A percentile compares a stretch with the other conserved stretches of the same genome.
Conservation (phyloP, 225 moss, liverwort and hornwort species). For the Bryoerythrophyllum caledonicum region DNA sequence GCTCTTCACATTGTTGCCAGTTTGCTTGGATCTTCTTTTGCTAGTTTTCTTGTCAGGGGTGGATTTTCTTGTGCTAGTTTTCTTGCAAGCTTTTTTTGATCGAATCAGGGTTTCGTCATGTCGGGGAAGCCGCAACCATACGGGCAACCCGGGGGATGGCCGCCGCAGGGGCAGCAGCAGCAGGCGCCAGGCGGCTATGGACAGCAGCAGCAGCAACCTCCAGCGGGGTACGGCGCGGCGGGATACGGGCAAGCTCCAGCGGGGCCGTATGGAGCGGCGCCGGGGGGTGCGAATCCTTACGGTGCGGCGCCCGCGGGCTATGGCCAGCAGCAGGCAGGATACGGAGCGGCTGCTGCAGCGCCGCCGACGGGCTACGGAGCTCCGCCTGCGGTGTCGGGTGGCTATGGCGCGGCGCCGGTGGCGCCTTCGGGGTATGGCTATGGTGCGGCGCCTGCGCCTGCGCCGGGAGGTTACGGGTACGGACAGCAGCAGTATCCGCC, state of each 20-base stretch:
- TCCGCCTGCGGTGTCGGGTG: not conserved
- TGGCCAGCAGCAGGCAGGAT: slow-evolving; percentile 15
- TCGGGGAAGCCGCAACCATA: slow-evolving; percentile 29
- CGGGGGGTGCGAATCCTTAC: slow-evolving; percentile 36
- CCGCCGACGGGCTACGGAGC: not conserved
- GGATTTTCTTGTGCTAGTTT: too few species aligned
- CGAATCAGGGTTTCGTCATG: slow-evolving; percentile 1
- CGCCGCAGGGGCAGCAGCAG: slow-evolving; percentile 11
- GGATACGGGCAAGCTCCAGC: slow-evolving; percentile 25
- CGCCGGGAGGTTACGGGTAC: slow-evolving; percentile 30
- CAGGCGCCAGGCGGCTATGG: slow-evolving; percentile 28
- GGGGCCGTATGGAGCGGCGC: slow-evolving; percentile 26
- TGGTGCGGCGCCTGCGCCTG: slow-evolving; percentile 12
- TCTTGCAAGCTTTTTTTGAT: not conserved
- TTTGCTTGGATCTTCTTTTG: too few species aligned
- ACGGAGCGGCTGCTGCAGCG: slow-evolving; percentile 16
- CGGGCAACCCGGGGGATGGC: slow-evolving; percentile 29
- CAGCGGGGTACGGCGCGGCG: slow-evolving; percentile 17
- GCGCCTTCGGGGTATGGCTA: slow-evolving; percentile 14
- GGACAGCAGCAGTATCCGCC: slow-evolving; percentile 45
- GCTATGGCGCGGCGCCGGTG: slow-evolving; percentile 22
- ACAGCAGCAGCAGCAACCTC: slow-evolving; percentile 4
- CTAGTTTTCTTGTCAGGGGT: too few species aligned
- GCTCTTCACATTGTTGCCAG: too few species aligned
- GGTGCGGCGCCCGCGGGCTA: not conserved